Conservation (phyloP, 169 alveolate species). For the Babesia bigemina region DNA sequence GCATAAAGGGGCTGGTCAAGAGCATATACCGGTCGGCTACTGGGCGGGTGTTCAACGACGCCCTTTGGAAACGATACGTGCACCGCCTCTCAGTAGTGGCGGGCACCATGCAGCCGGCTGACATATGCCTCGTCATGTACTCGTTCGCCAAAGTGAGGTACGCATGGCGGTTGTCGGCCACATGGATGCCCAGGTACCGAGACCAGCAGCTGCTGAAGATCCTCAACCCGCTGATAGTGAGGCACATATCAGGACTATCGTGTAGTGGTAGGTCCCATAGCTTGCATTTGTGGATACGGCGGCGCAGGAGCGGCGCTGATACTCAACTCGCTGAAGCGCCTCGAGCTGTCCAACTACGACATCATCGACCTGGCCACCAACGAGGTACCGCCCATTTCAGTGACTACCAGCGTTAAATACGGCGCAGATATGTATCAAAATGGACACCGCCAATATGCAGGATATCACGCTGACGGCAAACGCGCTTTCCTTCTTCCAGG, state of each 20-base stretch:
- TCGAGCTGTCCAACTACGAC: constrained; percentile 73
- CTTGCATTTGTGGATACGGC: neutral
- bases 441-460: constrained; percentile 70
- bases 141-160: constrained; percentile 78
- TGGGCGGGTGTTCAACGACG: constrained; percentile 75
- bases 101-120: constrained; percentile 67
- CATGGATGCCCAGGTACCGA: constrained; percentile 32
- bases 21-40: constrained; percentile 74
- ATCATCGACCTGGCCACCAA: constrained; percentile 76
- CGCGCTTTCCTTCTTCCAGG: constrained; percentile 72
- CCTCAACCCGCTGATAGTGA: constrained; percentile 65
- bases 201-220: constrained; percentile 70
- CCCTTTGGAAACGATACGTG: constrained; percentile 78
- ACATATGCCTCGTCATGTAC: constrained; percentile 72
- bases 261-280: constrained; percentile 42
- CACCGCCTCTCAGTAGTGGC: constrained; percentile 61
- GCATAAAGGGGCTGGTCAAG: constrained; percentile 55
- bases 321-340: constrained; percentile 73
- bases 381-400: constrained; percentile 51
- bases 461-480: constrained; percentile 78
- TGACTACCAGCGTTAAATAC: neutral
- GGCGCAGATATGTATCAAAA: constrained; percentile 37
- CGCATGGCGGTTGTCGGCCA: neutral
- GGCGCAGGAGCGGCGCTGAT: constrained; percentile 68
- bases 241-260: constrained; percentile 55